phyloP scores from a whole-genome alignment of 2,329 filamentous ascomycete genomes.

The Claviceps sp. region DNA sequence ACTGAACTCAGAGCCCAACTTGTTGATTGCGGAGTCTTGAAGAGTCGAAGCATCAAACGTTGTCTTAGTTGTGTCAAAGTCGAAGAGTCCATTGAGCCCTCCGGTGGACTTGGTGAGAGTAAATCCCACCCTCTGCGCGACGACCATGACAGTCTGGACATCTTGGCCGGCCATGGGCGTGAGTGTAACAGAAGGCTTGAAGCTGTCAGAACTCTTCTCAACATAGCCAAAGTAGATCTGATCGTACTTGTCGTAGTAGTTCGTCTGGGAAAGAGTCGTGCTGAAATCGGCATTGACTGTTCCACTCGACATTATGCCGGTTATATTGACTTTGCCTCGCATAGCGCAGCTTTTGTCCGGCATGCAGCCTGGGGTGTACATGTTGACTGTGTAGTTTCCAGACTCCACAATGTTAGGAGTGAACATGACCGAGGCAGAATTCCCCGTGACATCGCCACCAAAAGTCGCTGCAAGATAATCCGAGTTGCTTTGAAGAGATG shows the following conservation, averaged over 20 bases:
- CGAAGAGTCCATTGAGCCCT: slow-evolving; percentile 79
- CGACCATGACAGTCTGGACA: slow-evolving; percentile 53
- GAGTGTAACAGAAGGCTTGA: slow-evolving; percentile 70
- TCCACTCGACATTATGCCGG: slow-evolving; percentile 50
- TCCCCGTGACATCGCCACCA: slow-evolving; percentile 36
- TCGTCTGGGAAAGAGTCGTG: slow-evolving; percentile 70
- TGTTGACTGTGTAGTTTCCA: slow-evolving; percentile 79
- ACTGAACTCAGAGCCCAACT: slow-evolving; percentile 57
- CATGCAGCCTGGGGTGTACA: slow-evolving; percentile 86
- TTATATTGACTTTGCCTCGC: slow-evolving; percentile 73
- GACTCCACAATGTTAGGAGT: slow-evolving; percentile 73
- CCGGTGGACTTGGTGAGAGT: slow-evolving; percentile 58
- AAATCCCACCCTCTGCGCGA: slow-evolving; percentile 83
- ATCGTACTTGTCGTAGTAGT: slow-evolving; percentile 94
- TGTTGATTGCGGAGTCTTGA: slow-evolving; percentile 59
- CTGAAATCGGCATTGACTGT: slow-evolving; percentile 34
- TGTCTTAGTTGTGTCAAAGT: slow-evolving; percentile 54
- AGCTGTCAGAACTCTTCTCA: slow-evolving; percentile 57
- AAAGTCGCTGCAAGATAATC: slow-evolving; percentile 64
- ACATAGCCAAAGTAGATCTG: slow-evolving; percentile 77
- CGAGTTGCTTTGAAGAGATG: slow-evolving; percentile 55
- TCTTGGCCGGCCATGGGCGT: slow-evolving; percentile 52
- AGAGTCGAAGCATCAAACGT: slow-evolving; percentile 49
- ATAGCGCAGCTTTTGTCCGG: slow-evolving; percentile 63
- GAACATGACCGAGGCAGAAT: slow-evolving; percentile 60